These are phyloP conservation scores for Sarocladiaceae sp. DNA, from an alignment of 2,329 filamentous ascomycete genomes.

Conservation along the genomic window DNA sequence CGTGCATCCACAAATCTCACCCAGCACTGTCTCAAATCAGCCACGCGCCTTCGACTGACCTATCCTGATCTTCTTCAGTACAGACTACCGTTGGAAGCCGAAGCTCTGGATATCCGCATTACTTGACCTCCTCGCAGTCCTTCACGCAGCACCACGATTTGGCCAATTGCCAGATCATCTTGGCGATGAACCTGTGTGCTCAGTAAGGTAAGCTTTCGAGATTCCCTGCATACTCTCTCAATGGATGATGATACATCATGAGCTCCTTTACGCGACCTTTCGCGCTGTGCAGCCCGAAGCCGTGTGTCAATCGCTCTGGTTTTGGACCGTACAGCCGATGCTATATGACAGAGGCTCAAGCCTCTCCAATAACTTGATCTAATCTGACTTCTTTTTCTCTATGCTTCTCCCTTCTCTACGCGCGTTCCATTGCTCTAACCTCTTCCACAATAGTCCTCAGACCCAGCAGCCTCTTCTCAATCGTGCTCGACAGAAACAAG, in stretches of 20 bases:
- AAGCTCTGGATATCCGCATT: no score
- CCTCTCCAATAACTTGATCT: constrained; percentile 14
- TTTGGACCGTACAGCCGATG: neutral
- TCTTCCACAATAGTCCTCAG: constrained; percentile 37
- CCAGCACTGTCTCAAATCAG: constrained; percentile 1
- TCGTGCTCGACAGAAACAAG: constrained; percentile 48
- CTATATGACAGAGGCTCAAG: constrained; percentile 5
- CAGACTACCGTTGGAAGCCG: neutral
- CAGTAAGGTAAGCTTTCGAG: neutral
- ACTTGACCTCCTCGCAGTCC: no score
- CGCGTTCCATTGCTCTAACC: constrained; percentile 23
- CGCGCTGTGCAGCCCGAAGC: constrained; percentile 34
- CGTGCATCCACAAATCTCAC: no score
- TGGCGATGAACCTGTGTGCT: neutral
- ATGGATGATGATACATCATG: constrained; percentile 7
- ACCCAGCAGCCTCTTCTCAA: constrained; percentile 48
- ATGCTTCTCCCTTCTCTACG: constrained; percentile 9
- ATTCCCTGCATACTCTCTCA: neutral
- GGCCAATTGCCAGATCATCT: no score
- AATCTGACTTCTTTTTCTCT: constrained; percentile 13
- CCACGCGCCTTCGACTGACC: constrained; percentile 1
- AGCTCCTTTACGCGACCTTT: neutral
- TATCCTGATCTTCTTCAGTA: neutral
- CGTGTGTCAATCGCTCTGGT: constrained; percentile 29
- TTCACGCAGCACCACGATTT: no score